Percentiles rank a stretch among this genome's conserved stretches.
Conservation (phyloP, 192 early-diverging fungal species). For the Phycomyces nitens region DNA sequence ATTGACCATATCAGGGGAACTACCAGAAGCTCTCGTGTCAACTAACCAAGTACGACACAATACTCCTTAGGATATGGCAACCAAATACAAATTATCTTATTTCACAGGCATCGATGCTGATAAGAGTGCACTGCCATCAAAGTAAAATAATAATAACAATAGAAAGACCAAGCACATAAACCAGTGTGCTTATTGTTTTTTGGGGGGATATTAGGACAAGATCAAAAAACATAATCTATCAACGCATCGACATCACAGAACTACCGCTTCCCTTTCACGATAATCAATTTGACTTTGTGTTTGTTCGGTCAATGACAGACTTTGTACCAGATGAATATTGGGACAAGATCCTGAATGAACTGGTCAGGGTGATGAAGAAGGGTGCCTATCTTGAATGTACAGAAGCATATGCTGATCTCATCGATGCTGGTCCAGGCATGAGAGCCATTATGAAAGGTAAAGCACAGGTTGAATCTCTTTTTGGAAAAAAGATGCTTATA, state of each 20-base stretch:
- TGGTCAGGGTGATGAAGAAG: constrained; percentile 23
- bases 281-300: constrained; percentile 21
- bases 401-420: constrained; percentile 21
- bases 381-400: constrained; percentile 25
- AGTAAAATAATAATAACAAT: background rate
- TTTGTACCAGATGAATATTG: constrained; percentile 17
- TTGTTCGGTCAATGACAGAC: constrained; percentile 22
- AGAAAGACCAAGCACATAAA: background rate
- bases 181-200: no score
- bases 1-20: background rate
- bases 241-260: constrained; percentile 10
- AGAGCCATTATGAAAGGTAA: constrained; percentile 15
- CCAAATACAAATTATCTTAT: constrained; percentile 12
- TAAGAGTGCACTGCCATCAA: constrained; percentile 21
- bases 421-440: constrained; percentile 25
- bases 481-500: no score
- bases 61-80: constrained; percentile 19
- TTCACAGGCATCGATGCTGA: constrained; percentile 23
- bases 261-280: constrained; percentile 21
- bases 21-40: background rate
- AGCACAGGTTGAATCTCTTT: no score
- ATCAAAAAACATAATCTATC: constrained; percentile 9
- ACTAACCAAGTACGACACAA: background rate
- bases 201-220: background rate
- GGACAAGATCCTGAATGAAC: constrained; percentile 13